These are phyloP conservation scores for Salix purpurea DNA, from an alignment of 345 rosid species.

Conservation along the genomic window DNA sequence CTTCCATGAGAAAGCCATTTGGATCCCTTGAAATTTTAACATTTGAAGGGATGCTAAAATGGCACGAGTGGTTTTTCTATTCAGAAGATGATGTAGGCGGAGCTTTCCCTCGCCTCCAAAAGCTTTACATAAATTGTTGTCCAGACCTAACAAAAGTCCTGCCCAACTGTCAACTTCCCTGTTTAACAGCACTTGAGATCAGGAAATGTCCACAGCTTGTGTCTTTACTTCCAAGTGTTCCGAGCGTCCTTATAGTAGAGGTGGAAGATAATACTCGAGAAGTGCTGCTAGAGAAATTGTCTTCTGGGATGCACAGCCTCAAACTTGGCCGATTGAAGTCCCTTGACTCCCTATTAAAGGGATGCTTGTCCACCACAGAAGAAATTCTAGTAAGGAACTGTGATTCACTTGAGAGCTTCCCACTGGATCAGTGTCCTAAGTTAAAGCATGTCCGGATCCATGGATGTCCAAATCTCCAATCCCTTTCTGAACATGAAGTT, in stretches of 20 bases:
- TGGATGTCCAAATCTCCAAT: constrained; percentile 6
- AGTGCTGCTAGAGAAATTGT: neutral
- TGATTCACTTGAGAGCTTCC: constrained; percentile 5
- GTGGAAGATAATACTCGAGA: constrained; percentile 2
- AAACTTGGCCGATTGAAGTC: neutral
- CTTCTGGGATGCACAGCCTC: constrained; percentile 2
- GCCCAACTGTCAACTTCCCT: constrained; percentile 15
- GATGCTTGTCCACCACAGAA: neutral
- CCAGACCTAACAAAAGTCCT: constrained; percentile 3
- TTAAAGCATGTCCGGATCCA: neutral
- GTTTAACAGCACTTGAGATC: neutral
- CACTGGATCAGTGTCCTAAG: constrained; percentile 12
- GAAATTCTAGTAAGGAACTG: constrained; percentile 4
- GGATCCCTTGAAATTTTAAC: constrained; percentile 8
- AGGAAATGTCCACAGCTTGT: constrained; percentile 6
- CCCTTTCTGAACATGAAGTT: neutral
- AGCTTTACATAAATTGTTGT: constrained; percentile 9
- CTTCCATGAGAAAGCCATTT: constrained; percentile 1
- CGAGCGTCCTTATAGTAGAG: neutral
- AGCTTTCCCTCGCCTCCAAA: constrained; percentile 16
- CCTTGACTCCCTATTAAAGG: constrained; percentile 5
- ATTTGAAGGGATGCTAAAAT: constrained; percentile 11
- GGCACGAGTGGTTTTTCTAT: neutral
- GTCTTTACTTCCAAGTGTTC: constrained; percentile 9
- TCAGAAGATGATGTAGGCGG: neutral